A percentile compares a stretch with the other conserved stretches of the same genome.
These are phyloP conservation scores for Trichoderma oligosporum DNA, from an alignment of 2,329 filamentous ascomycete species.

Conservation along the genomic window DNA sequence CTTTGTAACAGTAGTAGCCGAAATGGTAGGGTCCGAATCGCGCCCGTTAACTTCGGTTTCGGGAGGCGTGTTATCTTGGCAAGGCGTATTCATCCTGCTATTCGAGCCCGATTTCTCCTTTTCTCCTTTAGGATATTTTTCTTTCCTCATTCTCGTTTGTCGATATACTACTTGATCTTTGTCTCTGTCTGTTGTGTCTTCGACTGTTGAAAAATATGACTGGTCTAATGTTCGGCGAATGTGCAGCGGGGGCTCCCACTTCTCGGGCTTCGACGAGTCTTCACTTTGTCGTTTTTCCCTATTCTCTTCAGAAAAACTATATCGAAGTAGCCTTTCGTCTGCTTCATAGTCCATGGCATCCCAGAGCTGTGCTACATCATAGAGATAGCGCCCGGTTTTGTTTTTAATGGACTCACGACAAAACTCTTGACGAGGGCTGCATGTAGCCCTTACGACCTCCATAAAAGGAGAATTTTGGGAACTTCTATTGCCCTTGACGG, in stretches of 20 bases:
- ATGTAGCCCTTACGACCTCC: too few species aligned
- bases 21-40: background rate
- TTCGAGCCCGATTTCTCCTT: background rate
- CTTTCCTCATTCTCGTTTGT: background rate
- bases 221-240: background rate
- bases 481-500: background rate
- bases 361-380: background rate
- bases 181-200: background rate
- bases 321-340: background rate
- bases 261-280: too few species aligned
- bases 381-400: background rate
- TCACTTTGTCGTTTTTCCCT: too few species aligned
- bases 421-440: too few species aligned
- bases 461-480: too few species aligned
- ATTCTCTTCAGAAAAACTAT: background rate
- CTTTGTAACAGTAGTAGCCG: background rate
- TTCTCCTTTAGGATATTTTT: background rate
- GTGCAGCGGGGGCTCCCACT: background rate
- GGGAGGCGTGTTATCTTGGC: background rate
- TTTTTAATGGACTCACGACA: background rate
- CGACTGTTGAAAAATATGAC: background rate
- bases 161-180: background rate
- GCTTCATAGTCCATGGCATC: slow-evolving; percentile 2
- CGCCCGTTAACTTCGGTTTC: background rate
- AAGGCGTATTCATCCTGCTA: background rate